Evolutionary conservation across 2,329 filamentous ascomycete species (phyloP).

Genomic region (Colletotrichum sp.): DNA sequence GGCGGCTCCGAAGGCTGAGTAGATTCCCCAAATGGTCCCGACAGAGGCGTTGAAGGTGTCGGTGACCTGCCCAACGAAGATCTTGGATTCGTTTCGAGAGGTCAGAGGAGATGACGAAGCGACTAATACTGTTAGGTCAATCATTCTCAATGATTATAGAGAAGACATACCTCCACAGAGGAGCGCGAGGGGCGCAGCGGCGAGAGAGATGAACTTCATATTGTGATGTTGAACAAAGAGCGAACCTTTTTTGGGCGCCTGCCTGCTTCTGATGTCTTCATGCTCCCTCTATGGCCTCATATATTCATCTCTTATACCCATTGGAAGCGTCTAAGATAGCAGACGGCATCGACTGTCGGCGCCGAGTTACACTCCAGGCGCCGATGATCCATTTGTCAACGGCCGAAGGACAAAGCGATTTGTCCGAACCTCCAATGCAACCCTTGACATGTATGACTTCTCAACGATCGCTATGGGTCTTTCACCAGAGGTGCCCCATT

Average conservation of each 20-base stretch:
- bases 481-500: fast-evolving
- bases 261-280: fast-evolving
- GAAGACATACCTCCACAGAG: background rate
- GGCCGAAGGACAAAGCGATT: background rate
- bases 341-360: background rate
- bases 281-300: fast-evolving
- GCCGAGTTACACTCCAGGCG: background rate
- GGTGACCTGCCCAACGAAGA: background rate
- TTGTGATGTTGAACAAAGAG: background rate
- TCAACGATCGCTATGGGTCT: background rate
- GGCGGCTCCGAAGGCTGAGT: background rate
- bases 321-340: fast-evolving
- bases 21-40: background rate
- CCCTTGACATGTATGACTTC: background rate
- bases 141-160: too few relatives aligned
- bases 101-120: background rate
- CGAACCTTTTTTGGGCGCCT: background rate
- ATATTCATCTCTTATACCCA: background rate
- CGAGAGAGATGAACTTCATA: background rate
- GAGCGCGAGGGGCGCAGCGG: background rate
- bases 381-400: background rate
- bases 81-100: background rate
- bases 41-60: background rate
- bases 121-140: background rate
- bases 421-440: background rate